Evolutionary conservation across 768 basidiomycete genomes (phyloP).

Genomic region (Amanita inopinata): DNA sequence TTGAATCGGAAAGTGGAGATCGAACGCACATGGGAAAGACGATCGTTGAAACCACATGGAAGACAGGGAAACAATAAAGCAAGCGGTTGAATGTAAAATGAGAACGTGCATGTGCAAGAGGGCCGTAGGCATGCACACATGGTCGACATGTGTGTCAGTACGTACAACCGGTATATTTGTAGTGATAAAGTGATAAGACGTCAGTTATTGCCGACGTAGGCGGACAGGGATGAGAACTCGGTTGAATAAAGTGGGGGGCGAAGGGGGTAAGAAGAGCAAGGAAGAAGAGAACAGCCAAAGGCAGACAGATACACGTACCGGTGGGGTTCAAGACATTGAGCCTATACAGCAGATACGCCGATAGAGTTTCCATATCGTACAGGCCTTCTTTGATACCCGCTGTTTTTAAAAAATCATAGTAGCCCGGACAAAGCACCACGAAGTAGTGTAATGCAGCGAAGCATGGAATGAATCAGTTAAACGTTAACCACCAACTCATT

Average conservation of each 20-base stretch:
- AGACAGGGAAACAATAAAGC: no score
- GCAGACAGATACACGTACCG: slow-evolving; percentile 34
- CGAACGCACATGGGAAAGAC: no score
- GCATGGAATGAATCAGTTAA: slow-evolving; percentile 3
- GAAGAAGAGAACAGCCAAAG: slow-evolving; percentile 1
- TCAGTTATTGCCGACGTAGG: background rate
- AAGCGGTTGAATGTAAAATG: no score
- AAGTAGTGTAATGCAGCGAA: background rate
- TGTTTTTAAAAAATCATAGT: slow-evolving; percentile 20
- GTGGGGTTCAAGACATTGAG: slow-evolving; percentile 70
- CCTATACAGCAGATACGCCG: slow-evolving; percentile 79
- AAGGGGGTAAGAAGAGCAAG: slow-evolving; percentile 4
- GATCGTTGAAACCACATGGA: no score
- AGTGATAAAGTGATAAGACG: no score
- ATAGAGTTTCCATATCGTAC: slow-evolving; percentile 77
- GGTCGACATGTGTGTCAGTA: no score
- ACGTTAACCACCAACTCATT: slow-evolving; percentile 10
- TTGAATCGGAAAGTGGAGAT: no score
- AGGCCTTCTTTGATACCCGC: slow-evolving; percentile 92
- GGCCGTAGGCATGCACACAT: no score
- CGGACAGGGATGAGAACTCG: background rate
- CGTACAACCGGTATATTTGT: no score
- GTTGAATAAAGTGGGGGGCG: background rate
- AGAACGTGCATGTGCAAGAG: no score
- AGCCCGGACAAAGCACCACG: background rate